Evolutionary conservation across 1,284 basidiomycete genomes (phyloP).

Genomic region (Wolfiporia cocos): DNA sequence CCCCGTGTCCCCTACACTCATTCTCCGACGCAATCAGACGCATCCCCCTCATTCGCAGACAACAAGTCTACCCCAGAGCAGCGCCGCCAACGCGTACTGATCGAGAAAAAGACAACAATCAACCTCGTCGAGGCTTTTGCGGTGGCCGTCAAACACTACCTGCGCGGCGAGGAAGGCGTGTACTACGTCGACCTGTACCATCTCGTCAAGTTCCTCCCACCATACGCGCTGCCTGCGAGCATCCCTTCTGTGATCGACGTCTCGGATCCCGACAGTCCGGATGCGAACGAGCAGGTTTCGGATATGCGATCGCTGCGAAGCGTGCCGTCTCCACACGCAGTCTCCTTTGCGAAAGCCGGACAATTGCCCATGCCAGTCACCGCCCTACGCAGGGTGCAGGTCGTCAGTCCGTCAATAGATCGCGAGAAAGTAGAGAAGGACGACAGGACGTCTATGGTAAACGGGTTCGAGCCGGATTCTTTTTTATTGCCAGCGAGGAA

Average conservation of each 20-base stretch:
- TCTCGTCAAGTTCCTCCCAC: slow-evolving; percentile 62
- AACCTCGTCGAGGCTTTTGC: slow-evolving; percentile 51
- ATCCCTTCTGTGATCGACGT: slow-evolving; percentile 40
- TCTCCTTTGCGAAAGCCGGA: neutral
- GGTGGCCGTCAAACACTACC: slow-evolving; percentile 49
- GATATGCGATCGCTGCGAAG: slow-evolving; percentile 8
- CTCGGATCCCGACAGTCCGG: slow-evolving; percentile 13
- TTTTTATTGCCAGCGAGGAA: slow-evolving; percentile 51
- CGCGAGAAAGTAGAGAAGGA: neutral
- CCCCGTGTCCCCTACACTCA: neutral
- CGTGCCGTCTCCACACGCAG: neutral
- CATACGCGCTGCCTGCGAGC: slow-evolving; percentile 53
- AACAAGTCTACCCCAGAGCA: slow-evolving; percentile 30
- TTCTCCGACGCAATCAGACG: slow-evolving; percentile 10
- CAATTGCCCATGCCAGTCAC: slow-evolving; percentile 32
- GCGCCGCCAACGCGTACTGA: slow-evolving; percentile 39
- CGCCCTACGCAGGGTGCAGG: neutral
- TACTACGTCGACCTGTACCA: slow-evolving; percentile 54
- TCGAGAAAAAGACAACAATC: slow-evolving; percentile 65
- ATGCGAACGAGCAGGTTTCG: slow-evolving; percentile 1
- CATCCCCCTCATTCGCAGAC: slow-evolving; percentile 19
- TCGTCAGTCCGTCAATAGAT: neutral
- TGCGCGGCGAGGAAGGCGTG: slow-evolving; percentile 56
- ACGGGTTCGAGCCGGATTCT: slow-evolving; percentile 26
- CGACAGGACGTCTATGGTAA: slow-evolving; percentile 14